Evolutionary conservation across 2,329 filamentous ascomycete species (phyloP), one percentile per base, ranked within the genome.

Genomic region (Ascochyta fabae): DNA sequence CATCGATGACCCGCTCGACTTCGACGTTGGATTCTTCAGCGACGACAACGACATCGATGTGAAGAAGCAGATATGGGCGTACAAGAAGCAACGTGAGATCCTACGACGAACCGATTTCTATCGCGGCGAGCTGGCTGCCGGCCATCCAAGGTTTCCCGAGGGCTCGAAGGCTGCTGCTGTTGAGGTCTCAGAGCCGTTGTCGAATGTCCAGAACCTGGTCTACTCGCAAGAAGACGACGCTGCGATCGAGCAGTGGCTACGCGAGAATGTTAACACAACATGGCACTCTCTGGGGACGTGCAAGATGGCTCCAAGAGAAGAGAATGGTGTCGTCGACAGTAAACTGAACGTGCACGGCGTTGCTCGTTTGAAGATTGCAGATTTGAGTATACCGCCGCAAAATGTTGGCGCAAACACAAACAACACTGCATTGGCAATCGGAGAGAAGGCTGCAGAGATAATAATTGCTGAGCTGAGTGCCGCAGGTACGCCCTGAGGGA

Each of bases 81-180:
- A 89, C 76, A 89, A 89, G 72, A 83, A 82, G 63, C 78, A 80
- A n/a, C 84, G 87, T 3, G 86, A 88, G 69, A 81, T 88, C 48
- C 75, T 80, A 22, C 81, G 86, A 3, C 82, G 85, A 13, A 82
- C 84, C 65, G 71, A 78, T 2, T 76, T 79, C 53, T 87, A 82
- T 71, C 72, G 71, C 9, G 78, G 78, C 26, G 75, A 78, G 56
- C 52, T 80, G n/a, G 68, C 65, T 1, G 62, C 59, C 15, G 66
- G 63, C 6, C 77, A 79, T 50, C 78, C 78, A 4, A 66, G 60
- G 42, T 70, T 70, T 41, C 56, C 60, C 9, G 45, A 59, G 5
- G 59, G 59, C 4, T 67, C 64, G 2, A 58, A 61, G n/a, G 67
- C 57, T 4, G 61, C 61, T 5, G 23, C 53, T 10, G 33, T 56